These are phyloP conservation scores for Tetraselmis chui DNA, from an alignment of 139 green algal genomes.

Conservation along the genomic window DNA sequence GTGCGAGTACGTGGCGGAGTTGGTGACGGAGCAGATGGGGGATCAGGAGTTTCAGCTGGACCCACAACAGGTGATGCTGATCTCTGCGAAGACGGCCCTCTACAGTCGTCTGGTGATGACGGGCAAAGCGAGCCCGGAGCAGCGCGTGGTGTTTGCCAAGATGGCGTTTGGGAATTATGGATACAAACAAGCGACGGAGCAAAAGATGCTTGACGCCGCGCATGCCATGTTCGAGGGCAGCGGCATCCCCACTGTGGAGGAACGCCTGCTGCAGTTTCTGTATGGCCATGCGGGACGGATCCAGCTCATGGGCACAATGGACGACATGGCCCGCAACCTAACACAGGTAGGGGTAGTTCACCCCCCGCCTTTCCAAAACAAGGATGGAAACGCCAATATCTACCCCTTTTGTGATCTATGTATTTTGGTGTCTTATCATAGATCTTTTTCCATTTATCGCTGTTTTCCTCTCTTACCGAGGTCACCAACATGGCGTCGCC, in stretches of 20 bases:
- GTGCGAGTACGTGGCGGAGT: conserved; percentile 31
- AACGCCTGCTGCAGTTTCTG: conserved; percentile 55
- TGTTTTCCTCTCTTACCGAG: not conserved
- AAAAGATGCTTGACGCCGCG: conserved; percentile 26
- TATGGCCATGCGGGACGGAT: conserved; percentile 30
- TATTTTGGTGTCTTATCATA: not conserved
- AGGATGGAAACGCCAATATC: too few species aligned
- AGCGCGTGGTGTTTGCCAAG: conserved; percentile 29
- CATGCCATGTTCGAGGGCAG: conserved; percentile 46
- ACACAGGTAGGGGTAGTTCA: conserved; percentile 23
- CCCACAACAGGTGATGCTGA: conserved; percentile 59
- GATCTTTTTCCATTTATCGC: not conserved
- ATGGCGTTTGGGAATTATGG: conserved; percentile 44
- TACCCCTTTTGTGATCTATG: not conserved
- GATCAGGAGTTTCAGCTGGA: conserved; percentile 26
- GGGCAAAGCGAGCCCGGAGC: conserved; percentile 20
- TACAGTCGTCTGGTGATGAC: conserved; percentile 52
- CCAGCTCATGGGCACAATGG: conserved; percentile 49
- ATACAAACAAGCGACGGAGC: not conserved
- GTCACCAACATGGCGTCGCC: not conserved
- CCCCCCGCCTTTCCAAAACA: too few species aligned
- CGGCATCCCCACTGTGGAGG: conserved; percentile 55
- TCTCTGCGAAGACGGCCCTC: conserved; percentile 58
- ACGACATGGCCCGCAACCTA: conserved; percentile 48
- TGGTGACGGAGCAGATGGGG: conserved; percentile 31